Conservation (phyloP, 306 rosid genomes). For the apple (Malus domestica) region ASM211411v1 NC_041791.1:1331501-1332000, state of each 20-base stretch:
- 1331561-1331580: conserved; percentile 71
- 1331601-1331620: conserved; percentile 1
- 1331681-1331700: conserved; percentile 86
- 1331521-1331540: conserved; percentile 92
- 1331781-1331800: neutral
- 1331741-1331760: conserved; percentile 61
- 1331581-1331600: neutral
- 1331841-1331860: conserved; percentile 98
- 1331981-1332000: neutral
- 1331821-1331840: conserved; percentile 49
- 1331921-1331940: neutral
- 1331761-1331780: neutral
- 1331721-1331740: conserved; percentile 83
- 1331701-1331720: conserved; percentile 92
- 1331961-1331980: neutral
- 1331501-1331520: conserved; percentile 46
- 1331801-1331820: neutral
- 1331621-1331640: conserved; percentile 7
- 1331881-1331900: conserved; percentile 15
- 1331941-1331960: neutral
- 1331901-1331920: neutral
- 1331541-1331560: conserved; percentile 87
- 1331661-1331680: conserved; percentile 83
- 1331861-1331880: conserved; percentile 83
- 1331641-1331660: conserved; percentile 30